Evolutionary conservation across 306 rosid species (phyloP).

Genomic region (Trifolium dubium): DNA sequence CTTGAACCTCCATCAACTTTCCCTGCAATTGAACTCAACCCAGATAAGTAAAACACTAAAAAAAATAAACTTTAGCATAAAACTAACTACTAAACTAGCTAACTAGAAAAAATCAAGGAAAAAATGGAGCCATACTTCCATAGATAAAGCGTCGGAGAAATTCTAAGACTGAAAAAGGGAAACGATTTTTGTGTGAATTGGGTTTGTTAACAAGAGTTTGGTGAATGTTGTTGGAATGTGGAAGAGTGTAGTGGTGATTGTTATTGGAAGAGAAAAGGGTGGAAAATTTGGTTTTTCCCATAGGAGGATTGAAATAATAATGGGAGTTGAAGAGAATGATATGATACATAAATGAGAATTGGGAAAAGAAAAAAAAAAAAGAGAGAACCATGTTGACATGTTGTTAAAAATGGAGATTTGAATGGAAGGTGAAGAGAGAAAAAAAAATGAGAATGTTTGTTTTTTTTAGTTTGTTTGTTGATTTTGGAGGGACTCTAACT

Average conservation of each 20-base stretch:
- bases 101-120: neutral
- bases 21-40: conserved; percentile 53
- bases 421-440: conserved; percentile 49
- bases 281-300: conserved; percentile 55
- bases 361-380: conserved; percentile 1
- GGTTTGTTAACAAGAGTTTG: conserved; percentile 54
- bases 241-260: conserved; percentile 42
- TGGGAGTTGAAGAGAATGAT: conserved; percentile 2
- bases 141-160: conserved; percentile 47
- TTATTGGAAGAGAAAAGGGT: conserved; percentile 43
- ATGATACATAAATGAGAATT: neutral
- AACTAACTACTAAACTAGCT: neutral
- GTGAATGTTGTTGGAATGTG: conserved; percentile 45
- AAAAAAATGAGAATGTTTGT: neutral
- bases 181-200: conserved; percentile 33
- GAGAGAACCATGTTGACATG: conserved; percentile 6
- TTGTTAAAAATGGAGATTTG: conserved; percentile 43
- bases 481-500: neutral
- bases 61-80: neutral
- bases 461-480: neutral
- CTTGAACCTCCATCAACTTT: conserved; percentile 67
- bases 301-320: conserved; percentile 14
- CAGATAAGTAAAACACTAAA: neutral
- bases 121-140: conserved; percentile 44
- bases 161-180: conserved; percentile 16